phyloP scores from a whole-genome alignment of 1,139 yeast species.

The Debaryomycetaceae sp. region DNA sequence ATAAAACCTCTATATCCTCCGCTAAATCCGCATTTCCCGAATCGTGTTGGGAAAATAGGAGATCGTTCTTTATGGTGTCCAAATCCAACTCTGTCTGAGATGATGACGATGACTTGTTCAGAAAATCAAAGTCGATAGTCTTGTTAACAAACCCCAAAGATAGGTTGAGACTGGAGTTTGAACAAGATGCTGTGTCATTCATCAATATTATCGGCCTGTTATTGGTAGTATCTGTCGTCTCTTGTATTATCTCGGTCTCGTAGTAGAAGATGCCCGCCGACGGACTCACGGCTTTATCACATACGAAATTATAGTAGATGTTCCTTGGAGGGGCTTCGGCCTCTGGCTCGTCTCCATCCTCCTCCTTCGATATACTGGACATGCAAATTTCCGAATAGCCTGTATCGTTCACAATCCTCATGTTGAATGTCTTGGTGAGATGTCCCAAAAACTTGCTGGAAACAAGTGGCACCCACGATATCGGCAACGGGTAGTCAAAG shows the following conservation, averaged over 20 bases:
- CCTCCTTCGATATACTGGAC: slow-evolving; percentile 6
- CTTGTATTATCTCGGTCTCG: slow-evolving; percentile 35
- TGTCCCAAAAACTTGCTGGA: slow-evolving; percentile 20
- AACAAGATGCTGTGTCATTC: slow-evolving; percentile 33
- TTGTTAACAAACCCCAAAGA: slow-evolving; percentile 37
- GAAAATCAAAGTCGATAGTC: slow-evolving; percentile 16
- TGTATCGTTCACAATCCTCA: slow-evolving; percentile 20
- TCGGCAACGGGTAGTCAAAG: slow-evolving; percentile 35
- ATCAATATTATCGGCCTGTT: slow-evolving; percentile 31
- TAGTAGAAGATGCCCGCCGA: slow-evolving; percentile 36
- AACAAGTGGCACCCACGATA: slow-evolving; percentile 39
- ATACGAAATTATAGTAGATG: slow-evolving; percentile 31
- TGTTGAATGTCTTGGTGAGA: slow-evolving; percentile 19
- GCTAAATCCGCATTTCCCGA: slow-evolving; percentile 12
- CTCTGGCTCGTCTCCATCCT: slow-evolving; percentile 1
- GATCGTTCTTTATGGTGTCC: slow-evolving; percentile 27
- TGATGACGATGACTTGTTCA: slow-evolving; percentile 7
- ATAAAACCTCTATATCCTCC: slow-evolving; percentile 18
- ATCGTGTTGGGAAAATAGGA: slow-evolving; percentile 17
- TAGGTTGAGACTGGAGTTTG: slow-evolving; percentile 30
- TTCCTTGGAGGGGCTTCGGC: slow-evolving; percentile 5
- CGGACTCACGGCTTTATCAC: slow-evolving; percentile 30
- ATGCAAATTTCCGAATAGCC: slow-evolving; percentile 32
- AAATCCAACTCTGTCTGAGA: slow-evolving; percentile 21
- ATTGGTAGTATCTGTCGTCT: slow-evolving; percentile 26